Percentiles rank a stretch among this genome's conserved stretches.
phyloP scores from a whole-genome alignment of 139 green algal genomes.

The Chlamydomonas sp. region DNA sequence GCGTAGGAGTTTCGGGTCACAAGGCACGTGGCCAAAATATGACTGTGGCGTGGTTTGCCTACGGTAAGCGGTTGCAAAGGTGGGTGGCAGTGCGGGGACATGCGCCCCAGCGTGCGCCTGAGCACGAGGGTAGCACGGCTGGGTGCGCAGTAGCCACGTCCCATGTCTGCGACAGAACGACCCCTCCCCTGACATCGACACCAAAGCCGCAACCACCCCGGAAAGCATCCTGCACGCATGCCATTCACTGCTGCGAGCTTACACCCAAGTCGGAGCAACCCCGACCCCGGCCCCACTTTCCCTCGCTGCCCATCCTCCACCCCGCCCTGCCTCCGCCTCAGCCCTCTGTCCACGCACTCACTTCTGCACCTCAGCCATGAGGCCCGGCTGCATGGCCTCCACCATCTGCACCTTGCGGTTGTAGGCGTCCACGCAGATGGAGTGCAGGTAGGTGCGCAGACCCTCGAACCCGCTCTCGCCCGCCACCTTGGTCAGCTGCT shows the following conservation, averaged over 20 bases:
- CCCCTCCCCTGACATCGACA: too few species aligned
- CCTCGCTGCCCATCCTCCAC: neutral
- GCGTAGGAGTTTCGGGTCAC: neutral
- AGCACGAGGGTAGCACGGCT: too few species aligned
- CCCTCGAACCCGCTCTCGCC: conserved; percentile 73
- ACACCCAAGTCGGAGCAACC: neutral
- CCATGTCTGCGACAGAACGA: too few species aligned
- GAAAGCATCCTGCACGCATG: too few species aligned
- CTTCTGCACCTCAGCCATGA: conserved; percentile 88
- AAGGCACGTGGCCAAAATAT: too few species aligned
- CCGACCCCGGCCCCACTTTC: neutral
- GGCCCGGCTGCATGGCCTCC: conserved; percentile 78
- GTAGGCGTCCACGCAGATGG: conserved; percentile 77
- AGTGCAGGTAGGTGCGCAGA: conserved; percentile 75
- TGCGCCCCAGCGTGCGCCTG: too few species aligned
- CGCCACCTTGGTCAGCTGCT: neutral
- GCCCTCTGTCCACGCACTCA: neutral
- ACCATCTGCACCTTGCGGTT: conserved; percentile 79
- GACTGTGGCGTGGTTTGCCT: too few species aligned
- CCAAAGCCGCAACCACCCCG: too few species aligned
- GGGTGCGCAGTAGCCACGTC: too few species aligned
- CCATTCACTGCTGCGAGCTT: too few species aligned
- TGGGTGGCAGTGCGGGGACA: too few species aligned
- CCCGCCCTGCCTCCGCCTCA: neutral
- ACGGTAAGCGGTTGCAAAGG: too few species aligned